Base-by-base conservation (phyloP, 2,329 filamentous ascomycete species). In the Myriangium duriaei region DNA sequence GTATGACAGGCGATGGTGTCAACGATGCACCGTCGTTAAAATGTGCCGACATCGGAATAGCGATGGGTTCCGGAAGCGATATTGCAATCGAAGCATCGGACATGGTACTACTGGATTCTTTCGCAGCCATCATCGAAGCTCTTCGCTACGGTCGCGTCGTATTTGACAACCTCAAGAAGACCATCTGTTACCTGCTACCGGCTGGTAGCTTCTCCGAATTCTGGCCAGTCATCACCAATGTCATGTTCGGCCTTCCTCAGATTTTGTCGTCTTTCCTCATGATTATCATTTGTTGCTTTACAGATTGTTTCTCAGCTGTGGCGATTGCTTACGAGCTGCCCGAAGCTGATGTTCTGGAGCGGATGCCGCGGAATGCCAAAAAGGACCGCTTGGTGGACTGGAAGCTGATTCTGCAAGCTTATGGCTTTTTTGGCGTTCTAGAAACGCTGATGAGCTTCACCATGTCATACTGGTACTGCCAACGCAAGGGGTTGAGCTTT, bases 81-180 rank as follows among this genome's bases (percentile, higher is more conserved):
- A 72, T 76, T 42, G 72, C 73, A 10, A 74, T 76, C 38, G 72
- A 76, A 55, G 72, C 72, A 9, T 65, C 71, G 0, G 72, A 77
- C 45, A 74, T 76, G 68, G 70, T 76, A 0, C 51, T 79, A 47
- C 57, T 78, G 4, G 81, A 85, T 37, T 76, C 73, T 0, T 86
- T 87, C 51, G 69, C 73, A 0, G 79, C 76, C 1, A 72, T 87
- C 19, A 74, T 85, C 4, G 72, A 80, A 50, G 81, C 81, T 1
- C 73, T 86, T 2, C 67, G 75, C 45, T 83, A 79, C 42, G 81
- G 81, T 0, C 71, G 81, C 11, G 72, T 82, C 4, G 78, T 85
- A n/a, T 86, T 81, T 57, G 78, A 85, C 55, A 86, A 86, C 49
- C 60, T 86, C 35, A 81, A 82, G 55, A 86, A 87, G 65, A 79